These are phyloP conservation scores for Tardiomyces depauwii DNA, from an alignment of 1,139 yeast species.

Conservation along the genomic window DNA sequence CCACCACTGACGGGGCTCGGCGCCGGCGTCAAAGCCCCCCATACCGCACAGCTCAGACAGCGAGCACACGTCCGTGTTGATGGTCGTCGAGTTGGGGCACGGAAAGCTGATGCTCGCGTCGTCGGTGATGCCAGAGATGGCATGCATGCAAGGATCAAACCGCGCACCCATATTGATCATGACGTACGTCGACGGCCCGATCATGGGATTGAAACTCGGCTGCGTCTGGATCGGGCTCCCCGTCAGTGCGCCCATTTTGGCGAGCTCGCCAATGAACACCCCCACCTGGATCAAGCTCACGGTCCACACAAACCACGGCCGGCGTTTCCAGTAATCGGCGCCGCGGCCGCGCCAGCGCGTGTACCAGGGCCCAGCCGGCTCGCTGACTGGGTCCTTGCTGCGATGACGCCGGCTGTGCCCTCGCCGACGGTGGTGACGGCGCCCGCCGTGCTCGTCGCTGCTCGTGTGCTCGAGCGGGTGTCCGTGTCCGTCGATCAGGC, in stretches of 20 bases:
- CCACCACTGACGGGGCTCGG: constrained; percentile 52
- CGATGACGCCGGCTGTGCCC: not conserved
- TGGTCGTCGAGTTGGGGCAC: constrained; percentile 57
- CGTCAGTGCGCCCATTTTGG: constrained; percentile 46
- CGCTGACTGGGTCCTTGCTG: not conserved
- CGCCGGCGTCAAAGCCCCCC: constrained; percentile 28
- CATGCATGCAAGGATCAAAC: constrained; percentile 62
- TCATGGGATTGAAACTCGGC: constrained; percentile 70
- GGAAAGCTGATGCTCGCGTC: constrained; percentile 42
- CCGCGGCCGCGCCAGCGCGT: not conserved
- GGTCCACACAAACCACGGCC: constrained; percentile 23
- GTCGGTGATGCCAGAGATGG: constrained; percentile 40
- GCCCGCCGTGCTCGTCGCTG: too few relatives aligned
- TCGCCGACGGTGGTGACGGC: too few relatives aligned
- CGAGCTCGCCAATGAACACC: constrained; percentile 61
- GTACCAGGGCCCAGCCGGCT: not conserved
- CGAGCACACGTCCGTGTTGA: constrained; percentile 44
- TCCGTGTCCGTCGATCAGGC: not conserved
- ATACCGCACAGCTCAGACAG: constrained; percentile 54
- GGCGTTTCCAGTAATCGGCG: not conserved
- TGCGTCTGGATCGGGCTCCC: constrained; percentile 60
- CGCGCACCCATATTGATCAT: constrained; percentile 63
- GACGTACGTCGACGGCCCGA: constrained; percentile 65
- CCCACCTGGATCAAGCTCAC: constrained; percentile 37
- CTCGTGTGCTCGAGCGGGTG: not conserved